Evolutionary conservation across 768 basidiomycete genomes (phyloP).

Genomic region (Chalciporus chontae): DNA sequence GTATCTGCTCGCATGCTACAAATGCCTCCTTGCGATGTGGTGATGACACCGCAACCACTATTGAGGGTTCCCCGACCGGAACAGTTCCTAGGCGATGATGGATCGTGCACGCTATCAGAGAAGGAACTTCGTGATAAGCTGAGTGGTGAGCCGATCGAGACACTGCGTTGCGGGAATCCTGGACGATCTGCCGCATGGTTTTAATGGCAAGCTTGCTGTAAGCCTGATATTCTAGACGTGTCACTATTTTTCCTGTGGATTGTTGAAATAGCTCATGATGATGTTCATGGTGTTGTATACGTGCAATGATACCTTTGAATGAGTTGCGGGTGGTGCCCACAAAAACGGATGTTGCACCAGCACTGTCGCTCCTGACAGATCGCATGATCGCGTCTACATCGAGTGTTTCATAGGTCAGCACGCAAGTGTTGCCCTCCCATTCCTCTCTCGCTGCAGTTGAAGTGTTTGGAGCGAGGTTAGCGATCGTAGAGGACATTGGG

Average conservation of each 20-base stretch:
- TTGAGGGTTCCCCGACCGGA: conserved; percentile 75
- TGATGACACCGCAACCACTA: conserved; percentile 81
- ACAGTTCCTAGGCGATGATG: conserved; percentile 78
- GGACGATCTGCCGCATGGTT: conserved; percentile 63
- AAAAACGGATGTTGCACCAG: conserved; percentile 74
- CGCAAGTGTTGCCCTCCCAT: conserved; percentile 33
- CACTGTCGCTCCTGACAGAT: conserved; percentile 58
- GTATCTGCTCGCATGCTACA: conserved; percentile 70
- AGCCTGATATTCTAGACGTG: conserved; percentile 76
- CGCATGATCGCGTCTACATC: conserved; percentile 54
- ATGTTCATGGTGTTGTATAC: neutral
- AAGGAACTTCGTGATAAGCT: conserved; percentile 18
- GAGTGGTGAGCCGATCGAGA: conserved; percentile 43
- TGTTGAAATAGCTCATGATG: conserved; percentile 8
- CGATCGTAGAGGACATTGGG: conserved; percentile 11
- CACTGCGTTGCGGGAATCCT: conserved; percentile 38
- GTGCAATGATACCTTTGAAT: conserved; percentile 58
- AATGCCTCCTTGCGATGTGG: conserved; percentile 85
- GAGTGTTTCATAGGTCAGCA: conserved; percentile 57
- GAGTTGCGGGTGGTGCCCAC: conserved; percentile 85
- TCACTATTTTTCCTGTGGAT: conserved; percentile 60
- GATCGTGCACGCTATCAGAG: conserved; percentile 58
- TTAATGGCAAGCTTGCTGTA: conserved; percentile 79
- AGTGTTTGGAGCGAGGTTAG: conserved; percentile 19
- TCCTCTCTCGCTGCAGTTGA: conserved; percentile 25